A percentile compares a stretch with the other conserved stretches of the same genome.
Conservation (phyloP, 768 basidiomycete genomes). For the Tremella yokohamensis region DNA sequence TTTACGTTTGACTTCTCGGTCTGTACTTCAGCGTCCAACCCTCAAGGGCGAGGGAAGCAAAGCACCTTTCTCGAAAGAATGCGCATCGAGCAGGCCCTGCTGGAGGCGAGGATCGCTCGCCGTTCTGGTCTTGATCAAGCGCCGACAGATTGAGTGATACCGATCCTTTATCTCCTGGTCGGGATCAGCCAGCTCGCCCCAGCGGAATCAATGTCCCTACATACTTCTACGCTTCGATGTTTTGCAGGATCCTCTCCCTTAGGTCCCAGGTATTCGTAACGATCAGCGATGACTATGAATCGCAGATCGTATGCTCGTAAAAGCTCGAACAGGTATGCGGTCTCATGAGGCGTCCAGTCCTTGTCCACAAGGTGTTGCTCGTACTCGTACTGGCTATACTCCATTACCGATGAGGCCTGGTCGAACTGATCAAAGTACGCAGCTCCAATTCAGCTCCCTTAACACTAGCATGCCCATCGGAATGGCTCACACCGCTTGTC, state of each 20-base stretch:
- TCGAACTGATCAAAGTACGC: constrained; percentile 82
- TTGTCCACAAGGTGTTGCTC: constrained; percentile 71
- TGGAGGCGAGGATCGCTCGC: constrained; percentile 80
- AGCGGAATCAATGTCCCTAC: constrained; percentile 8
- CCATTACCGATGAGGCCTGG: constrained; percentile 54
- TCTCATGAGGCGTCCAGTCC: constrained; percentile 90
- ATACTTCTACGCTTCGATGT: constrained; percentile 67
- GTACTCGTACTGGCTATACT: constrained; percentile 78
- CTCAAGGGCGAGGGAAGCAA: background rate
- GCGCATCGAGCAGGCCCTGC: constrained; percentile 64
- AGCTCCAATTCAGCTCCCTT: constrained; percentile 14
- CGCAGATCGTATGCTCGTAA: constrained; percentile 78
- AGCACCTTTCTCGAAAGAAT: constrained; percentile 83
- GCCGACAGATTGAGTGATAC: constrained; percentile 86
- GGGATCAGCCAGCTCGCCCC: constrained; percentile 8
- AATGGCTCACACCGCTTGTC: background rate
- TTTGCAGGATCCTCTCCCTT: constrained; percentile 11
- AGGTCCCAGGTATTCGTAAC: constrained; percentile 65
- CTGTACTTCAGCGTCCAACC: constrained; percentile 52
- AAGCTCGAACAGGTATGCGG: constrained; percentile 80
- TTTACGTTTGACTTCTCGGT: constrained; percentile 81
- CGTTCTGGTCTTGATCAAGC: constrained; percentile 75
- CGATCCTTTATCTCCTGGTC: constrained; percentile 84
- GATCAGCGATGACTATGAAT: constrained; percentile 85
- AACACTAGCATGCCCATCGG: constrained; percentile 13